Base-by-base conservation (phyloP, 495 filamentous ascomycete genomes). In the Acidiella bohemica region DNA sequence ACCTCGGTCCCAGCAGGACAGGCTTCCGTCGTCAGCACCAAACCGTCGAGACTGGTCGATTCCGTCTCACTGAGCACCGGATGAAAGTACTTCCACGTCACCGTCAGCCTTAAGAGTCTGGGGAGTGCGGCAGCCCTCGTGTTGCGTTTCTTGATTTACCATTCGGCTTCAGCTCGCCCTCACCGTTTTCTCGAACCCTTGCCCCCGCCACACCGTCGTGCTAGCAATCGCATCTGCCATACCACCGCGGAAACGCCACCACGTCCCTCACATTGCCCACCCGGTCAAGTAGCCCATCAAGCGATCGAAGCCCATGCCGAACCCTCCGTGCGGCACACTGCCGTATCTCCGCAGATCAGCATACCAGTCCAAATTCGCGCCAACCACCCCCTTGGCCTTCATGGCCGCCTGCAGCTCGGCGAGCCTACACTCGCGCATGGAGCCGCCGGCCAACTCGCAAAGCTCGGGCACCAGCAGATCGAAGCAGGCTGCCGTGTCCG, bases 301-400 rank as follows among this genome's bases (percentile, higher is more conserved):
- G 29, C 90, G 72, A 64, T 97, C 90, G 57, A 95, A 93, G 0
- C 90, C 90, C 36, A 96, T 56, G 2, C 90, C 90, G 62, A 95
- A 97, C 2, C 90, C 90, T 20, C 90, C 90, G 56, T 96, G 90
- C n/a, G 87, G 86, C 23, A 86, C 81, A 51, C 78, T 86, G 19
- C 90, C 90, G 76, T 84, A 97, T 41, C 81, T 79, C 33, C 90
- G 78, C 32, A 97, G 70, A 54, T 97, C 90, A n/a, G 84, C 62
- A 57, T 96, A 97, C 90, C 90, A 97, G 45, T 81, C 71, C 11
- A 97, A 67, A 46, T 61, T 64, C 1, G 44, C 42, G 21, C 45
- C 49, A 12, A 40, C 49, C 10, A 44, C 35, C 3, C 77, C 76
- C 32, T 72, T 64, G 5, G 63, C 54, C 26, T 68, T 70, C 92